Percentiles rank a stretch among this genome's conserved stretches.
Evolutionary conservation across 306 rosid species (phyloP).

Genomic region (Lathyrus sativus): DNA sequence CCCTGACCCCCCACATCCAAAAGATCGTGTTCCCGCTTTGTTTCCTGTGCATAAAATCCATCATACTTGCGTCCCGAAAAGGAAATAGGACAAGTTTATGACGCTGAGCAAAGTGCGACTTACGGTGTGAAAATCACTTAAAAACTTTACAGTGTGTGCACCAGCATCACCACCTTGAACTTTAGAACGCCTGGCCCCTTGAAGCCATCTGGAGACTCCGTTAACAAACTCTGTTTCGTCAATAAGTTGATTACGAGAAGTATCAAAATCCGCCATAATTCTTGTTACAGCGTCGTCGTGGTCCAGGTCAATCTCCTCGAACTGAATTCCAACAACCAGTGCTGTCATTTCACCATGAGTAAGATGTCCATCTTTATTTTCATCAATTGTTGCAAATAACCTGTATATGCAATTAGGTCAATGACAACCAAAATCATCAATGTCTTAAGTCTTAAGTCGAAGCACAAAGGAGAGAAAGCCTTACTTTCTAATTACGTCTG

Average conservation of each 20-base stretch:
- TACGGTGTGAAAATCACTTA: slow-evolving; percentile 60
- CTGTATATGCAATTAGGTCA: slow-evolving; percentile 47
- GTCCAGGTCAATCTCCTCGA: slow-evolving; percentile 68
- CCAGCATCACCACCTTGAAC: slow-evolving; percentile 55
- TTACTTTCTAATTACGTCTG: slow-evolving; percentile 59
- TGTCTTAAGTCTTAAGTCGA: slow-evolving; percentile 26
- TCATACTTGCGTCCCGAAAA: slow-evolving; percentile 22
- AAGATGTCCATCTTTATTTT: slow-evolving; percentile 48
- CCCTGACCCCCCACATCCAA: slow-evolving; percentile 53
- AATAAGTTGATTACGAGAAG: slow-evolving; percentile 46
- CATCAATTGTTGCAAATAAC: slow-evolving; percentile 63
- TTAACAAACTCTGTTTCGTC: slow-evolving; percentile 52
- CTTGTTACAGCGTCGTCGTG: slow-evolving; percentile 59
- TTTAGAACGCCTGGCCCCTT: slow-evolving; percentile 41
- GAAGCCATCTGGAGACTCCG: slow-evolving; percentile 72
- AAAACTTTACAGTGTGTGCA: slow-evolving; percentile 45
- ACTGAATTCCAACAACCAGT: slow-evolving; percentile 68
- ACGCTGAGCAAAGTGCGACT: slow-evolving; percentile 33
- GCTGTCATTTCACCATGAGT: slow-evolving; percentile 71
- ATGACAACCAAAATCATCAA: slow-evolving; percentile 20
- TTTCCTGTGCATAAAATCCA: slow-evolving; percentile 54
- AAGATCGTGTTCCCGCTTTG: slow-evolving; percentile 71
- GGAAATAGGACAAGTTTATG: neutral
- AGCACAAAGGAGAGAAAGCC: slow-evolving; percentile 34
- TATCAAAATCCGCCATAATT: slow-evolving; percentile 68